phyloP scores from a whole-genome alignment of 2,329 filamentous ascomycete species.

The Didymosphaeria variabile region DNA sequence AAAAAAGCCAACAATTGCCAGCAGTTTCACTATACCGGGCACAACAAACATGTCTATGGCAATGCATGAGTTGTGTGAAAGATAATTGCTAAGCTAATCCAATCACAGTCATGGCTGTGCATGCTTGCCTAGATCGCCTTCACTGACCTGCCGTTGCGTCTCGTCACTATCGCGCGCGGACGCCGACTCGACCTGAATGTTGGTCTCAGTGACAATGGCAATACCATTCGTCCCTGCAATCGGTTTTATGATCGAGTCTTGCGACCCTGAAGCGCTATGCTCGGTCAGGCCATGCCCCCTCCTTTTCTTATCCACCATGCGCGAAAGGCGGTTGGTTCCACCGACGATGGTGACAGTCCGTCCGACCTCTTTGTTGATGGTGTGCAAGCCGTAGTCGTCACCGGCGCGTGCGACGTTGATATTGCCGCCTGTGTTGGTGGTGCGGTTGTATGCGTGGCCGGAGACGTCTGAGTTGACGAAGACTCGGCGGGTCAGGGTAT shows the following conservation, averaged over 20 bases:
- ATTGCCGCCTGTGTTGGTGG: slow-evolving; percentile 27
- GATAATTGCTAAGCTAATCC: neutral
- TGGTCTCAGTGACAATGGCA: slow-evolving; percentile 45
- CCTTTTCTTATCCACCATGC: slow-evolving; percentile 34
- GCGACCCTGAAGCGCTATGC: slow-evolving; percentile 40
- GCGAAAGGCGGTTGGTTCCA: slow-evolving; percentile 40
- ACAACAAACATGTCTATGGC: neutral
- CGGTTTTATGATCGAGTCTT: slow-evolving; percentile 47
- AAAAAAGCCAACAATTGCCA: neutral
- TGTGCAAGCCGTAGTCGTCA: slow-evolving; percentile 36
- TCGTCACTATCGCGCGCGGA: neutral
- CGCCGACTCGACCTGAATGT: slow-evolving; percentile 41
- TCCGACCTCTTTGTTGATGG: slow-evolving; percentile 42
- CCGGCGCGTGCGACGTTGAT: slow-evolving; percentile 33
- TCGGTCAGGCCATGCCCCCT: slow-evolving; percentile 33
- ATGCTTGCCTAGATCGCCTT: neutral
- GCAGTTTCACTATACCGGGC: neutral
- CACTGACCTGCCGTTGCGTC: neutral
- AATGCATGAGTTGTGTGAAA: neutral
- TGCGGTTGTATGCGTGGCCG: slow-evolving; percentile 34
- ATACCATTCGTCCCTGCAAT: slow-evolving; percentile 35
- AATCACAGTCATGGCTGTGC: neutral
- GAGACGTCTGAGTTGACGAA: slow-evolving; percentile 46
- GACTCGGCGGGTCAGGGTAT: slow-evolving; percentile 53
- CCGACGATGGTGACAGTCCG: slow-evolving; percentile 49